phyloP scores from a whole-genome alignment of 129 eudicot genomes.

The Tagetes patula region DNA sequence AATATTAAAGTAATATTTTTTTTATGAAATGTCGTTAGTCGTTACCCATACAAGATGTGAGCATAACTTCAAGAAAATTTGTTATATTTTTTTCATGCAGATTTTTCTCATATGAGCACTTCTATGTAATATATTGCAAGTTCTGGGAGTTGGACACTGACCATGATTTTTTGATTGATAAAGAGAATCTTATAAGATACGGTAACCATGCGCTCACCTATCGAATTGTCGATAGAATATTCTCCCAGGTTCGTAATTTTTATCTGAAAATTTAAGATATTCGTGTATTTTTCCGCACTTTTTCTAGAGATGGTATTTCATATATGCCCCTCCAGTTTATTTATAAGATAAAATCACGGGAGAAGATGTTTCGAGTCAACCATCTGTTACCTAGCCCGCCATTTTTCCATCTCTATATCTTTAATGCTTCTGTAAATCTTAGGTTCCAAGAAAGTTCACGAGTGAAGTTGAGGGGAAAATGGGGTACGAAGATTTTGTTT shows the following conservation, averaged over 20 bases:
- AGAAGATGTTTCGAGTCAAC: not conserved
- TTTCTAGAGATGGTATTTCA: not conserved
- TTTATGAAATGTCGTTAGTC: not conserved
- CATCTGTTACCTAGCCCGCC: not conserved
- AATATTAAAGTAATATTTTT: slow-evolving; percentile 47
- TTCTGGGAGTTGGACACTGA: slow-evolving; percentile 77
- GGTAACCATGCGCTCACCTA: slow-evolving; percentile 75
- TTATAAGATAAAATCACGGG: not conserved
- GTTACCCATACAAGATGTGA: not conserved
- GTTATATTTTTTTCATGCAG: slow-evolving; percentile 29
- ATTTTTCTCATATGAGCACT: slow-evolving; percentile 72
- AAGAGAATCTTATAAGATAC: slow-evolving; percentile 67
- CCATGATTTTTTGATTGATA: slow-evolving; percentile 75
- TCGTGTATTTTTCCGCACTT: slow-evolving; percentile 11
- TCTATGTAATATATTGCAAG: slow-evolving; percentile 69
- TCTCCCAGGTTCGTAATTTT: slow-evolving; percentile 54
- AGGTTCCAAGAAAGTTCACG: slow-evolving; percentile 71
- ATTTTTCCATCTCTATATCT: not conserved
- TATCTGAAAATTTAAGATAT: not conserved
- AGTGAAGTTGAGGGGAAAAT: slow-evolving; percentile 70
- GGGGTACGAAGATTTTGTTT: slow-evolving; percentile 81
- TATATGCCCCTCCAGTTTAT: not conserved
- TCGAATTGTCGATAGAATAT: slow-evolving; percentile 70
- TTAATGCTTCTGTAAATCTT: slow-evolving; percentile 9
- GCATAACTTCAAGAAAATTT: not conserved